Evolutionary conservation across 805 yeast species (phyloP).

Genomic region (Saccharomycopsis lassenensis): DNA sequence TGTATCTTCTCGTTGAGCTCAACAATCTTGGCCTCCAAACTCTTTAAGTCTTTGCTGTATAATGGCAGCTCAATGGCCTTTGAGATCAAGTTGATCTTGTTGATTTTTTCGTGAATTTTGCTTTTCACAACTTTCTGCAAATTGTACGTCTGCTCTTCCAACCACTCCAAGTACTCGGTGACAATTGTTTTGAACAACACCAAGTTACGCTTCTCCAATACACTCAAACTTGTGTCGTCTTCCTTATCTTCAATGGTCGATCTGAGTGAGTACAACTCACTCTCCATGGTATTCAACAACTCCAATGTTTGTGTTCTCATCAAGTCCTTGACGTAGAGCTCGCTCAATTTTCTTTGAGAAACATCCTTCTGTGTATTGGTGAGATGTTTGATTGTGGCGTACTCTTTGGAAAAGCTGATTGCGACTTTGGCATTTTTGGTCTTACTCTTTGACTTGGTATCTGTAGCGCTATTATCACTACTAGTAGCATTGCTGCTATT

Average conservation of each 20-base stretch:
- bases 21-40: constrained; percentile 20
- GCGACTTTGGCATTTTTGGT: constrained; percentile 4
- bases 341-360: constrained; percentile 13
- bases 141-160: constrained; percentile 17
- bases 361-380: constrained; percentile 6
- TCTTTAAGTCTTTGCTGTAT: constrained; percentile 16
- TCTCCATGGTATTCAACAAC: constrained; percentile 16
- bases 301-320: constrained; percentile 15
- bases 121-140: constrained; percentile 13
- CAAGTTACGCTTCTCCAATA: constrained; percentile 7
- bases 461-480: background rate
- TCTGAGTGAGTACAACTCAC: constrained; percentile 17
- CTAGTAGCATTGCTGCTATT: constrained; percentile 1
- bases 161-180: constrained; percentile 17
- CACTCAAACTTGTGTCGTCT: constrained; percentile 6
- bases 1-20: constrained; percentile 24
- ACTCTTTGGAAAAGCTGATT: constrained; percentile 1
- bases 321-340: constrained; percentile 13
- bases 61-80: constrained; percentile 11
- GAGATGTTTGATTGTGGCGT: constrained; percentile 5
- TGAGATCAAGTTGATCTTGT: constrained; percentile 10
- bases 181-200: constrained; percentile 15
- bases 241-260: constrained; percentile 13
- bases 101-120: constrained; percentile 12
- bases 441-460: background rate